phyloP scores from a whole-genome alignment of 441 rosid genomes.

The Mallotus repandus region DNA sequence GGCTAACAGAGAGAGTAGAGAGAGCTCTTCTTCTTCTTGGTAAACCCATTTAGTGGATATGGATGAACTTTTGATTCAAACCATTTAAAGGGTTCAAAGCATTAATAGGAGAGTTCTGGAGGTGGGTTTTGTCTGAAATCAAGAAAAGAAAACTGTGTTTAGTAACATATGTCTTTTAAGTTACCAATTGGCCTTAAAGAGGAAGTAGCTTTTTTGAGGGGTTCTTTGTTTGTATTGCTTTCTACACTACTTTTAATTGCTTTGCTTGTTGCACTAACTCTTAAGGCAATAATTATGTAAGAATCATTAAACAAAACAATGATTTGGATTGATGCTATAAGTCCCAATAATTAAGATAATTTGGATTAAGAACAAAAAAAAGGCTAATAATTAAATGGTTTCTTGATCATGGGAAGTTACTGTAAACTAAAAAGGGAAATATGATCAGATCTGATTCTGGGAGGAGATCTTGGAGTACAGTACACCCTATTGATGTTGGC shows the following conservation, averaged over 20 bases:
- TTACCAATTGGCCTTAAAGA: neutral
- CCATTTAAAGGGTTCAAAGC: slow-evolving; percentile 10
- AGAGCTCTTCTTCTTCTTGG: slow-evolving; percentile 6
- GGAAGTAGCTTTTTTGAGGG: slow-evolving; percentile 9
- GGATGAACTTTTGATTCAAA: slow-evolving; percentile 17
- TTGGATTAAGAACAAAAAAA: neutral
- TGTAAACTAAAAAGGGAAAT: neutral
- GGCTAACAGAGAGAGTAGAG: slow-evolving; percentile 12
- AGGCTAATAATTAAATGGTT: neutral
- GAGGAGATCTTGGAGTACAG: neutral
- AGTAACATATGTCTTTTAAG: neutral
- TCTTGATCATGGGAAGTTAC: neutral
- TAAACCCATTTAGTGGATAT: slow-evolving; percentile 33
- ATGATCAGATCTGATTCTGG: slow-evolving; percentile 9
- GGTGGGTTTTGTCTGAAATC: slow-evolving; percentile 22
- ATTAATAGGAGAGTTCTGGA: slow-evolving; percentile 1
- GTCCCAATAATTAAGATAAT: neutral
- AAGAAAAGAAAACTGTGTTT: slow-evolving; percentile 13
- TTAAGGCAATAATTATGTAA: neutral
- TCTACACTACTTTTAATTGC: slow-evolving; percentile 13
- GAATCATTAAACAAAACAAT: neutral
- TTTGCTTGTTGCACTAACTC: slow-evolving; percentile 14
- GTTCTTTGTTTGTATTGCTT: slow-evolving; percentile 9
- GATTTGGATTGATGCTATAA: neutral
- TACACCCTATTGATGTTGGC: neutral